Evolutionary conservation across 768 basidiomycete species (phyloP).

Genomic region (Astraeus odoratus): DNA sequence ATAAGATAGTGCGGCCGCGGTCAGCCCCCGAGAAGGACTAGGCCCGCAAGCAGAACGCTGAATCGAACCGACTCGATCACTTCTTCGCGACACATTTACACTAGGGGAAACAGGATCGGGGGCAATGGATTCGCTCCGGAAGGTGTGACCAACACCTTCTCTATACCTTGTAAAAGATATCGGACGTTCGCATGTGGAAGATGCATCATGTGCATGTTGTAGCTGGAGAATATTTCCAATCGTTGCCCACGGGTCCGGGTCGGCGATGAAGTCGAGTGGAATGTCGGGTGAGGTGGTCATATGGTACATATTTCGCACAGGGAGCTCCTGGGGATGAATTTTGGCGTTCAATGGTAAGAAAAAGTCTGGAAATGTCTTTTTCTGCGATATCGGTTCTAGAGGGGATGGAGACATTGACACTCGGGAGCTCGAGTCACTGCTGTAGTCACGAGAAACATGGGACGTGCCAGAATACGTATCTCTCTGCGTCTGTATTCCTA

Average conservation of each 20-base stretch:
- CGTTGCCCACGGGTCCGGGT: conserved; percentile 26
- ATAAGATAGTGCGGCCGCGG: too few relatives aligned
- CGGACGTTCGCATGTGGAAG: background rate
- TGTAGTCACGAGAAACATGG: background rate
- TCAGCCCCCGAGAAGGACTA: too few relatives aligned
- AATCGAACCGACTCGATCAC: background rate
- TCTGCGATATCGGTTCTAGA: background rate
- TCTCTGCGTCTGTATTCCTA: background rate
- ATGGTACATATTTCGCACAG: background rate
- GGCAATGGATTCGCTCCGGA: background rate
- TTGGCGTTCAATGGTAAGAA: background rate
- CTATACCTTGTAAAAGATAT: conserved; percentile 17
- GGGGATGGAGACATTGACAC: background rate
- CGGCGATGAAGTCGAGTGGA: conserved; percentile 22
- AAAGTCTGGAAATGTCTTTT: background rate
- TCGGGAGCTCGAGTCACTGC: background rate
- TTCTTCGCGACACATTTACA: background rate
- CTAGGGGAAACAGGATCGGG: background rate
- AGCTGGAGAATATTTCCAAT: conserved; percentile 24
- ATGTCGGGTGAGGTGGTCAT: background rate
- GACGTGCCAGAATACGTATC: background rate
- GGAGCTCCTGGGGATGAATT: background rate
- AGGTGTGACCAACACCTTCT: conserved; percentile 22
- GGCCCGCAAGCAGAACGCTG: too few relatives aligned
- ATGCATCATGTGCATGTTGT: background rate